These are phyloP conservation scores for Penicillium sp. DNA, from an alignment of 2,329 filamentous ascomycete genomes.

Conservation along the genomic window DNA sequence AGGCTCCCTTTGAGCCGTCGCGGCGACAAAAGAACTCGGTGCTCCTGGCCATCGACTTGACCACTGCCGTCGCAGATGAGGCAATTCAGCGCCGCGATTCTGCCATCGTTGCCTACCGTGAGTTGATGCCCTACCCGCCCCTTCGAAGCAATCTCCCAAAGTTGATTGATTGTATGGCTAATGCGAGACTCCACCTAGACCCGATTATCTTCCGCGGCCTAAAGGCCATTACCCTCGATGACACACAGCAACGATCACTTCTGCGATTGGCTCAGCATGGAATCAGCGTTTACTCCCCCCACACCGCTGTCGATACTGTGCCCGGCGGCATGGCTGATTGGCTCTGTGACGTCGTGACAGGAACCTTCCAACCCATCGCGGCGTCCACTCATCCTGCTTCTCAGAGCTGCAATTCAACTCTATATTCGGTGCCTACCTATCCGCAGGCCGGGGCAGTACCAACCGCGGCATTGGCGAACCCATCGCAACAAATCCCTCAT, in stretches of 20 bases:
- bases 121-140: constrained; percentile 30
- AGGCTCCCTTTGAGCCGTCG: constrained; percentile 66
- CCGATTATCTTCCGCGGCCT: constrained; percentile 95
- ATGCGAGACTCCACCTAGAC: constrained; percentile 58
- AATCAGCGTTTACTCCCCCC: constrained; percentile 93
- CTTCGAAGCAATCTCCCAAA: not conserved
- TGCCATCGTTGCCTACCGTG: constrained; percentile 88
- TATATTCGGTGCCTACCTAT: constrained; percentile 48
- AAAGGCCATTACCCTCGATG: constrained; percentile 81
- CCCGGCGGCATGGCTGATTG: constrained; percentile 87
- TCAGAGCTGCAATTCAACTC: constrained; percentile 27
- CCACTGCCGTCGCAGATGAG: constrained; percentile 84
- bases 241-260: constrained; percentile 85
- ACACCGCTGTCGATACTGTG: constrained; percentile 91
- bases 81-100: constrained; percentile 77
- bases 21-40: constrained; percentile 67
- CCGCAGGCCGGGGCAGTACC: constrained; percentile 35
- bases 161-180: not conserved
- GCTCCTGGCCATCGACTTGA: constrained; percentile 88
- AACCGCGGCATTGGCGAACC: constrained; percentile 40
- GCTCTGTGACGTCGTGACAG: constrained; percentile 84
- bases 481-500: constrained; percentile 42
- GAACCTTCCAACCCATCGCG: constrained; percentile 35
- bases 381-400: constrained; percentile 8
- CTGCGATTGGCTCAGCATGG: constrained; percentile 81